Evolutionary conservation across 2,329 filamentous ascomycete genomes (phyloP), one percentile per base, ranked within the genome.

Genomic region (Aspergillus sp.): DNA sequence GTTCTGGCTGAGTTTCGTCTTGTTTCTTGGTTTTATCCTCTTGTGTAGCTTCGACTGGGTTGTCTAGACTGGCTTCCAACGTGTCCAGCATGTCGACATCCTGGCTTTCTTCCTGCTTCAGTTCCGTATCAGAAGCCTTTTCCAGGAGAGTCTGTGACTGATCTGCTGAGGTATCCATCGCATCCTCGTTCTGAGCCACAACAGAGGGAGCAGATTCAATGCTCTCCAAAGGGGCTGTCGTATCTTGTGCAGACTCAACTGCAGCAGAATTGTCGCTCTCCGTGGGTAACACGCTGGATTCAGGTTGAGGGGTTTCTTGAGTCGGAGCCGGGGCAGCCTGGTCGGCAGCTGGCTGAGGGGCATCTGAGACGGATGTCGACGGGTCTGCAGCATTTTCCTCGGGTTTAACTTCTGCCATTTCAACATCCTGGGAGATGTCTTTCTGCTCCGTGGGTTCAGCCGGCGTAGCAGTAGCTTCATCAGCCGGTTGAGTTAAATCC

Each of bases 1-100:
- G 32, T 21, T 19, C 47, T n/a, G 23, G 6, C 2, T n/a, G 17
- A n/a, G 10, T 36, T 19, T 49, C 52, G 17, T 36, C 31, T 23
- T 49, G 47, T 20, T 48, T 41, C 31, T 51, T 54, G 16, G 41
- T 14, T n/a, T 46, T 34, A 10, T 20, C 51, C 19, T 20, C 50
- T 13, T 20, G 50, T 29, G 55, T 42, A 14, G 49, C 53, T 20
- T 10, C 40, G 10, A 43, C 38, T 31, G 31, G 38, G 20, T 51
- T 56, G 13, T 49, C 57, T 38, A 78, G 57, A 50, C 77, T 76
- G 20, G 70, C 71, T 57, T 81, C 78, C 20, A 80, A 59, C 50
- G 73, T 79, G 32, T 75, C 76, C 23, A 80, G 62, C 29, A 80
- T 59, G 64, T 80, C 77, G 25, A 73, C 62, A 49, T 76, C 74